These are phyloP conservation scores for Globisporangium cylindrosporum DNA, from an alignment of 352 stramenopile genomes.

Conservation along the genomic window DNA sequence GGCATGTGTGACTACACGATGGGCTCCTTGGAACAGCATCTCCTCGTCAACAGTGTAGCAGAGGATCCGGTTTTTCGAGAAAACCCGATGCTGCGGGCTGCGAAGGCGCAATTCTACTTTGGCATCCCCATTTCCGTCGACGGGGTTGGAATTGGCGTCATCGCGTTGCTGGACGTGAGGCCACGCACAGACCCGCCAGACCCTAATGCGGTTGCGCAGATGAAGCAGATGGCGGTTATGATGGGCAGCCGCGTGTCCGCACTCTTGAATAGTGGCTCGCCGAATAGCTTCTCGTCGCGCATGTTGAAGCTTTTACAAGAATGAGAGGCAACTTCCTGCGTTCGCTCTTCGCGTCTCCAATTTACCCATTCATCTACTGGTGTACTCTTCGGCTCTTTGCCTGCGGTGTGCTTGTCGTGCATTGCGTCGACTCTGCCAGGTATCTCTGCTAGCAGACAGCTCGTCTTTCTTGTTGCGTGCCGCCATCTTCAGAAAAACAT, in stretches of 20 bases:
- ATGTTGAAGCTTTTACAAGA: constrained; percentile 8
- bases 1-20: constrained; percentile 29
- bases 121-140: constrained; percentile 15
- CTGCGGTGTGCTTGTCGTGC: too few species aligned
- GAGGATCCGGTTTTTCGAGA: constrained; percentile 15
- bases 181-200: constrained; percentile 5
- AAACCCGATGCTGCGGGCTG: constrained; percentile 24
- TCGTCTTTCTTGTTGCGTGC: too few species aligned
- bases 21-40: constrained; percentile 13
- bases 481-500: too few species aligned
- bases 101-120: constrained; percentile 25
- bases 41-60: constrained; percentile 13
- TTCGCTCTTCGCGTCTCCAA: too few species aligned
- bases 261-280: not conserved
- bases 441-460: too few species aligned
- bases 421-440: too few species aligned
- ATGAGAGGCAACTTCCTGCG: too few species aligned
- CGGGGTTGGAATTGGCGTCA: constrained; percentile 19
- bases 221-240: constrained; percentile 9
- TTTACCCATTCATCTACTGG: too few species aligned
- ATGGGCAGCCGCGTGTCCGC: constrained; percentile 13
- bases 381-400: too few species aligned
- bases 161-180: constrained; percentile 21
- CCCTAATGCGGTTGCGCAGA: not conserved
- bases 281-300: not conserved